Percentiles rank a stretch among this genome's conserved stretches.
Evolutionary conservation across 768 basidiomycete species (phyloP).

Genomic region (Auriscalpium vulgare): DNA sequence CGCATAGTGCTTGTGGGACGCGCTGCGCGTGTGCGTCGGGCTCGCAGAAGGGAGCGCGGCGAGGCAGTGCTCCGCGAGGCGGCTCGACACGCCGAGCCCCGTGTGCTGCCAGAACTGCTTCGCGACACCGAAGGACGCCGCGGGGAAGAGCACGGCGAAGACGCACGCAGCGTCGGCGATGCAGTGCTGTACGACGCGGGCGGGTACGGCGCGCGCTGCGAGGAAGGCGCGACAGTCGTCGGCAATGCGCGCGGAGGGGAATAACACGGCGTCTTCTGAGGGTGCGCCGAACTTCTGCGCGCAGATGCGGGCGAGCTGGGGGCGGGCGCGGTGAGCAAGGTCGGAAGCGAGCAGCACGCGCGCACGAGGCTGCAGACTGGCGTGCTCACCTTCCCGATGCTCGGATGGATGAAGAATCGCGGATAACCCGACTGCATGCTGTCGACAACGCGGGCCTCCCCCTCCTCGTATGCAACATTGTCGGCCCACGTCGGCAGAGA

Average conservation of each 20-base stretch:
- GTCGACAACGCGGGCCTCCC: slow-evolving; percentile 69
- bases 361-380: not conserved
- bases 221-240: slow-evolving; percentile 73
- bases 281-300: slow-evolving; percentile 67
- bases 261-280: slow-evolving; percentile 73
- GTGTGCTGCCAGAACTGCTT: slow-evolving; percentile 97
- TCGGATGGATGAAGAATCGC: slow-evolving; percentile 86
- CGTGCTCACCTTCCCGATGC: slow-evolving; percentile 64
- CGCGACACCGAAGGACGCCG: slow-evolving; percentile 50
- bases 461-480: slow-evolving; percentile 88
- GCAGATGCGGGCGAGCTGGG: slow-evolving; percentile 71
- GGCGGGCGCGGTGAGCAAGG: not conserved
- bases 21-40: slow-evolving; percentile 19
- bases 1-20: slow-evolving; percentile 53
- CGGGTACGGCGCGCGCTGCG: slow-evolving; percentile 39
- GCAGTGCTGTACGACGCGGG: slow-evolving; percentile 61
- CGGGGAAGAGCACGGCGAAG: slow-evolving; percentile 75
- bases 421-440: slow-evolving; percentile 89
- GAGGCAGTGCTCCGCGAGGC: slow-evolving; percentile 78
- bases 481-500: slow-evolving; percentile 90
- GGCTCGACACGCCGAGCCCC: slow-evolving; percentile 83
- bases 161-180: slow-evolving; percentile 46
- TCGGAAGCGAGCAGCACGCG: not conserved
- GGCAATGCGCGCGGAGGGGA: slow-evolving; percentile 65
- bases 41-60: slow-evolving; percentile 39